Evolutionary conservation across 805 yeast species (phyloP), one percentile per base, ranked within the genome.

Genomic region (Millerozyma miso): DNA sequence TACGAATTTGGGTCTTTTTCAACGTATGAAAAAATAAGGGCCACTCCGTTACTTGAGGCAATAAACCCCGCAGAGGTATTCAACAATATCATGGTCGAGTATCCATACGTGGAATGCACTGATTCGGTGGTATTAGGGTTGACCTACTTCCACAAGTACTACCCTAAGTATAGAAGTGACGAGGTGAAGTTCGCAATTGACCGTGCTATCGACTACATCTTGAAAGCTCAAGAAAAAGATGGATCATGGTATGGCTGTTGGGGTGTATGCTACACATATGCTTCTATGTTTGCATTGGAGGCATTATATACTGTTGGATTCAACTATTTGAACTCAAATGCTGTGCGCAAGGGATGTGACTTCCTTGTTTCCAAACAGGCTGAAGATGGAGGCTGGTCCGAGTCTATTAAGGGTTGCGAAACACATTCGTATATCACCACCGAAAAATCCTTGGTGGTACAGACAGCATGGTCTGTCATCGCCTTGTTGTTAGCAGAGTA

Each of bases 231-330:
- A 62, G 69, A 72, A 35, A 55, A 57, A 0, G 96, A 93, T 62
- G 99, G 99, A 0, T 82, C 95, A 12, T 93, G 98, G 98, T 95
- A 90, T 60, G 99, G 99, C 1, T 81, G 88, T 33, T 93, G 99
- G 99, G 99, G 99, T 31, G 83, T 93, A 4, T 93, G 99, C 59
- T 89, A 75, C 59, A 87, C 97, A 0, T 93, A 93, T 62, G 98
- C 98, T 0, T 86, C 89, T 1, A 93, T 93, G 99, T 93, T 93
- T 76, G 99, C 99, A 0, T 63, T 93, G 20, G 99, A 93, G 54
- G 98, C 98, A 0, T 71, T 93, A 38, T 70, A 79, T 19, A 78
- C 91, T 3, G 83, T 84, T 19, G 87, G 82, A 1, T 74, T 75
- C 44, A 67, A 56, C 2, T 91, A 89, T 59, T 56, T 55, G 1